A percentile compares a stretch with the other conserved stretches of the same genome.
These are phyloP conservation scores for Bacterosira constricta DNA, from an alignment of 108 stramenopile genomes.

Conservation along the genomic window DNA sequence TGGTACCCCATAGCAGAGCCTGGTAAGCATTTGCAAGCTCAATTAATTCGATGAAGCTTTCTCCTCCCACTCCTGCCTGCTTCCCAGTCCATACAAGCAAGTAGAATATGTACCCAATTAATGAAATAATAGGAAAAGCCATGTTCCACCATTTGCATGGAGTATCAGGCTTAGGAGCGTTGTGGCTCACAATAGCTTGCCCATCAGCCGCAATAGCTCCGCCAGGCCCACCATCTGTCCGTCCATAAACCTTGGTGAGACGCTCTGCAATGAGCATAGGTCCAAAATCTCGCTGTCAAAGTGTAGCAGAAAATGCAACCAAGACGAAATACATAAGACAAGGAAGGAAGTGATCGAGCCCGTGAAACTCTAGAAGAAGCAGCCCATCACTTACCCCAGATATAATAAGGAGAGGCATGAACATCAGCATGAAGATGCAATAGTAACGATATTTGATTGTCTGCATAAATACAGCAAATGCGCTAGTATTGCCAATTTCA, in stretches of 20 bases:
- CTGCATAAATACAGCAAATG: slow-evolving; percentile 59
- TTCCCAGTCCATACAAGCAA: slow-evolving; percentile 58
- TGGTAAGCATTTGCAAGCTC: slow-evolving; percentile 52
- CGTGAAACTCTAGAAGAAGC: no score
- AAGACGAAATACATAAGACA: background rate
- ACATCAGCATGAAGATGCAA: slow-evolving; percentile 44
- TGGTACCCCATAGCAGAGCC: slow-evolving; percentile 64
- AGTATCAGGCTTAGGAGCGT: slow-evolving; percentile 50
- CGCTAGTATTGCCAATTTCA: slow-evolving; percentile 41
- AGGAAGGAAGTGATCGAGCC: background rate
- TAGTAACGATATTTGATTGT: slow-evolving; percentile 70
- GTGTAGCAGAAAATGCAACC: slow-evolving; percentile 12
- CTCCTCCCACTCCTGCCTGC: slow-evolving; percentile 32
- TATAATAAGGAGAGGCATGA: slow-evolving; percentile 29
- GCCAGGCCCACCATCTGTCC: slow-evolving; percentile 73
- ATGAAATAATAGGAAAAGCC: slow-evolving; percentile 39
- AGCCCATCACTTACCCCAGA: background rate
- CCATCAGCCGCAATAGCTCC: slow-evolving; percentile 19
- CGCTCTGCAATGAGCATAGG: slow-evolving; percentile 78
- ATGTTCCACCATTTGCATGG: slow-evolving; percentile 61
- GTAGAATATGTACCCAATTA: slow-evolving; percentile 65
- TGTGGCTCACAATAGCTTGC: slow-evolving; percentile 2
- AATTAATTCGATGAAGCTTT: slow-evolving; percentile 58
- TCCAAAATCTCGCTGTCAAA: slow-evolving; percentile 56
- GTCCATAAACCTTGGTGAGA: slow-evolving; percentile 55